phyloP scores from a whole-genome alignment of 2,329 filamentous ascomycete species.

The Pseudodiploospora longispora region DNA sequence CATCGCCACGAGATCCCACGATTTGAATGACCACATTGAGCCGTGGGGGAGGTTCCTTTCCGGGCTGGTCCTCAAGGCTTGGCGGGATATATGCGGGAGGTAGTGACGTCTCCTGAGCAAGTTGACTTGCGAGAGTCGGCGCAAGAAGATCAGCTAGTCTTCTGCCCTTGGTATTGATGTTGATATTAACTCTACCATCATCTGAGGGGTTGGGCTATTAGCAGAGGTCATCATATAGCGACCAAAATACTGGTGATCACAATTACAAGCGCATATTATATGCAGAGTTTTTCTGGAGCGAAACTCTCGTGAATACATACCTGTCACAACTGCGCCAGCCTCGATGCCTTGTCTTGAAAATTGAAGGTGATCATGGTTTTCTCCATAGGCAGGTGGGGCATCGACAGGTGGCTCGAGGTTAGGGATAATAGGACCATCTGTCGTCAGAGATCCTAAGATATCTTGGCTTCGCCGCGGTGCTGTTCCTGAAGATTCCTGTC shows the following conservation, averaged over 20 bases:
- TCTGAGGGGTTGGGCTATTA: constrained; percentile 31
- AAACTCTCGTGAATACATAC: constrained; percentile 21
- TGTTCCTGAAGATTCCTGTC: constrained; percentile 2
- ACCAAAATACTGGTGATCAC: not conserved
- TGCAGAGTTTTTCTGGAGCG: not conserved
- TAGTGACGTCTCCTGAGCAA: constrained; percentile 44
- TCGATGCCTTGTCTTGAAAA: constrained; percentile 56
- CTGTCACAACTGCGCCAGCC: constrained; percentile 51
- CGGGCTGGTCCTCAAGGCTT: constrained; percentile 57
- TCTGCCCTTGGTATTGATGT: constrained; percentile 62
- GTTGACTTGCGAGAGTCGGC: constrained; percentile 52
- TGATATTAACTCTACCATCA: constrained; percentile 73
- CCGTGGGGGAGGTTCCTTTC: constrained; percentile 46
- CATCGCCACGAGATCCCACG: constrained; percentile 65
- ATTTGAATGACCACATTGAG: constrained; percentile 70
- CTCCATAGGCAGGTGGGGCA: constrained; percentile 52
- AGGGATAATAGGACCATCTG: constrained; percentile 33
- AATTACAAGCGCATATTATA: not conserved
- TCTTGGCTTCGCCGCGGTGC: constrained; percentile 4
- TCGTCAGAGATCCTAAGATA: constrained; percentile 24
- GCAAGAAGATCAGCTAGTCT: constrained; percentile 60
- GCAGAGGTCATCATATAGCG: not conserved
- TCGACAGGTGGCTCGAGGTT: constrained; percentile 33
- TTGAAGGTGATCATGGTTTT: constrained; percentile 45
- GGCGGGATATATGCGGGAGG: constrained; percentile 66